These are phyloP conservation scores for Claviceps cyperi DNA, from an alignment of 2,329 filamentous ascomycete species.

Conservation along the genomic window DNA sequence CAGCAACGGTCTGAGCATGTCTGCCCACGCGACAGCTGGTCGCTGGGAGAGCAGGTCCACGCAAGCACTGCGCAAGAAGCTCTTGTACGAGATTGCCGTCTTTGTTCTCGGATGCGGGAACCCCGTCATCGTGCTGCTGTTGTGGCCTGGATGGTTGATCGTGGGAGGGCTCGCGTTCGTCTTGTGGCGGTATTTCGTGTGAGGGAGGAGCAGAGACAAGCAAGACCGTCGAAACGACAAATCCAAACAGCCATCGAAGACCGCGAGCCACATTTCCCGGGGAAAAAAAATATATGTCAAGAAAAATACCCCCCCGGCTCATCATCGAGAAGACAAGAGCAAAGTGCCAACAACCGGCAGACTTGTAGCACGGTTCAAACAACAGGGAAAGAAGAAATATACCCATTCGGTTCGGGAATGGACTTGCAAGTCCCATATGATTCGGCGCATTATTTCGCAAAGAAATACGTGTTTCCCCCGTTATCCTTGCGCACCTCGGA, in stretches of 20 bases:
- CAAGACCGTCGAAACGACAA: too few species aligned
- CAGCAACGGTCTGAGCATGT: conserved; percentile 14
- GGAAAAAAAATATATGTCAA: neutral
- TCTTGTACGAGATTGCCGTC: conserved; percentile 37
- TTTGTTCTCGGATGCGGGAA: conserved; percentile 37
- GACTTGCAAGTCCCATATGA: neutral
- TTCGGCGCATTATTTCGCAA: conserved; percentile 29
- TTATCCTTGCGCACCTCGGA: conserved; percentile 65
- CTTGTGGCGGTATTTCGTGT: conserved; percentile 20
- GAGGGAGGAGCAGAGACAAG: conserved; percentile 4
- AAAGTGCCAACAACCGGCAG: neutral
- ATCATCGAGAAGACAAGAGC: neutral
- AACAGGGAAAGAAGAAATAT: neutral
- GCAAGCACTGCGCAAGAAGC: conserved; percentile 26
- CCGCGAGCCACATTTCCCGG: neutral
- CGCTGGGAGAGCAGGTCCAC: conserved; percentile 25
- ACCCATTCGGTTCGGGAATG: neutral
- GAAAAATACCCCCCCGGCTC: neutral
- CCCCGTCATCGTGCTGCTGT: conserved; percentile 31
- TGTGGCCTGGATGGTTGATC: conserved; percentile 44
- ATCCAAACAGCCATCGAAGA: neutral
- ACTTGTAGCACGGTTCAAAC: neutral
- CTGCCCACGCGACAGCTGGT: conserved; percentile 13
- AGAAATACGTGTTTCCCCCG: conserved; percentile 90
- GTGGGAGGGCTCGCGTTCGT: conserved; percentile 23